Conservation (phyloP, 2,329 filamentous ascomycete genomes). For the Coleophoma eucalyptorum region DNA sequence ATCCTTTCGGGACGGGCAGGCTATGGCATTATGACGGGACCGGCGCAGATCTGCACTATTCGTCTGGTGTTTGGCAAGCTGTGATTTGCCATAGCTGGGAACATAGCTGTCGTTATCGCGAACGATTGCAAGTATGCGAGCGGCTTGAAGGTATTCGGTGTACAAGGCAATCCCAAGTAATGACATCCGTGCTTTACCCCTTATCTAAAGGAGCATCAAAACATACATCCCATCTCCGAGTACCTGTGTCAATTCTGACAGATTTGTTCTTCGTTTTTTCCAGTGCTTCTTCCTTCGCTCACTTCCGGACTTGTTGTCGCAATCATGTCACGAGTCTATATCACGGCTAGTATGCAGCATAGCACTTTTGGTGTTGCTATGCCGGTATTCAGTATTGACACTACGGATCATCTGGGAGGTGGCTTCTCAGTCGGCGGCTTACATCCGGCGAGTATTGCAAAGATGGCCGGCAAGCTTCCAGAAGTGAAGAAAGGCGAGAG, state of each 20-base stretch:
- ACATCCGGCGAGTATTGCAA: conserved; percentile 6
- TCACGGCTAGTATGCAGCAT: conserved; percentile 6
- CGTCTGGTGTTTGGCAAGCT: too few species aligned
- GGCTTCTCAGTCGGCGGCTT: conserved; percentile 1
- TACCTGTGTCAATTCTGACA: background rate
- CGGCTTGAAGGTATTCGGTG: background rate
- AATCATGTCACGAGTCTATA: conserved; percentile 5
- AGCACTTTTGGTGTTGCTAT: conserved; percentile 3
- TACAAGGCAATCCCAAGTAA: background rate
- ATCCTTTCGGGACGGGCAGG: background rate
- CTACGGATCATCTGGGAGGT: conserved; percentile 2
- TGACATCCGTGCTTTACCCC: background rate
- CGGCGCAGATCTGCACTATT: background rate
- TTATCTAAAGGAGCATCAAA: background rate
- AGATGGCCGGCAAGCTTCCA: background rate
- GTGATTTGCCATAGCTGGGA: background rate
- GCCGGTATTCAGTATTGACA: conserved; percentile 2
- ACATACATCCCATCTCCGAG: background rate
- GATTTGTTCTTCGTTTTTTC: background rate
- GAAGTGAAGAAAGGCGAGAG: conserved; percentile 5
- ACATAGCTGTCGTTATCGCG: background rate
- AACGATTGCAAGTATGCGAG: background rate
- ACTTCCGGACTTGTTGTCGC: background rate
- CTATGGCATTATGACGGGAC: background rate
- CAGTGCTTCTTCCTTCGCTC: background rate